A percentile compares a stretch with the other conserved stretches of the same genome.
Evolutionary conservation across 1,139 yeast species (phyloP).

Genomic region (Hyphopichia khmerensis): DNA sequence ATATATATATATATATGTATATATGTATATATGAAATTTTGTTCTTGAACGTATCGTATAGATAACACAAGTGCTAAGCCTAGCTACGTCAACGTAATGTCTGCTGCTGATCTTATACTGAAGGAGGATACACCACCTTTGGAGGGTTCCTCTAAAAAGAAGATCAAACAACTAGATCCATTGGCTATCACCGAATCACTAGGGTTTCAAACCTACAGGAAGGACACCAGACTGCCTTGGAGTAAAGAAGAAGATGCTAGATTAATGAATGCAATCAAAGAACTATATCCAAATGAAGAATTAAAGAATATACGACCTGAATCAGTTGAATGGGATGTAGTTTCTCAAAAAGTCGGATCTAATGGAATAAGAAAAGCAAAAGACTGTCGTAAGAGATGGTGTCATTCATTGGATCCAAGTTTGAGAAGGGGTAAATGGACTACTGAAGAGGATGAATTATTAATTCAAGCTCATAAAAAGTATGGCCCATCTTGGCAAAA

Average conservation of each 20-base stretch:
- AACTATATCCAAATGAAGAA: conserved; percentile 15
- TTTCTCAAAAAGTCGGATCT: conserved; percentile 44
- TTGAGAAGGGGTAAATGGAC: conserved; percentile 89
- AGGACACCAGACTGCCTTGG: conserved; percentile 68
- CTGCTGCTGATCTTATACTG: neutral
- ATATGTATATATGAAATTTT: neutral
- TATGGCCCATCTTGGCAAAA: conserved; percentile 87
- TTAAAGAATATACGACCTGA: conserved; percentile 31
- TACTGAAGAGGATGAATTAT: conserved; percentile 68
- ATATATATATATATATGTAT: neutral
- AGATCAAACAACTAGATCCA: conserved; percentile 53
- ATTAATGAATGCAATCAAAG: conserved; percentile 39
- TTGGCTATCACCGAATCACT: conserved; percentile 67
- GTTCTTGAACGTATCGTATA: neutral
- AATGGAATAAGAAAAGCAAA: conserved; percentile 54
- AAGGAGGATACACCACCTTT: neutral
- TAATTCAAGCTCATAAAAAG: conserved; percentile 61
- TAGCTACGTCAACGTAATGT: too few relatives aligned
- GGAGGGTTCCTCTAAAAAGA: conserved; percentile 7
- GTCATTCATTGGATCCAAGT: conserved; percentile 78
- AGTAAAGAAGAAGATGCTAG: conserved; percentile 59
- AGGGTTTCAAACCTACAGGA: conserved; percentile 73
- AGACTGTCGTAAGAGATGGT: conserved; percentile 75
- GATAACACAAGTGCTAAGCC: too few relatives aligned
- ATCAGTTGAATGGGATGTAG: conserved; percentile 63